These are phyloP conservation scores for Triglochin maritima DNA, from an alignment of 106 monocot species.

Conservation along the genomic window DNA sequence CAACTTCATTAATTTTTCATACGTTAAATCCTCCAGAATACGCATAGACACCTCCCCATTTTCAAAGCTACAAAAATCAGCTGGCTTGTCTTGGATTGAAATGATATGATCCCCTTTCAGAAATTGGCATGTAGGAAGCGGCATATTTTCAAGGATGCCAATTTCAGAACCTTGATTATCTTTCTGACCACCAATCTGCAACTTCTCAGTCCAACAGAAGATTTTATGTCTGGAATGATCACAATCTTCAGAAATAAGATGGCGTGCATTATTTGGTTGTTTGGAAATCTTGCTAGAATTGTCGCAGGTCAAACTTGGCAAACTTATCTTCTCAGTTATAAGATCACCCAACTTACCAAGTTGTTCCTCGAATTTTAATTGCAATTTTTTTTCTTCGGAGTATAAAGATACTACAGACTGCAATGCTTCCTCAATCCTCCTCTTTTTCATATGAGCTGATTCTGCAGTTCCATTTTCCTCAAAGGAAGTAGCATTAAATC, in stretches of 20 bases:
- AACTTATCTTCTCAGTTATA: neutral
- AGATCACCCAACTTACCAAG: neutral
- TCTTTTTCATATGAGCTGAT: conserved; percentile 19
- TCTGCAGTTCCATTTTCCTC: conserved; percentile 7
- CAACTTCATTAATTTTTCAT: conserved; percentile 40
- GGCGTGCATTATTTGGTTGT: neutral
- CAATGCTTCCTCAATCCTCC: conserved; percentile 17
- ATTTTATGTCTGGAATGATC: neutral
- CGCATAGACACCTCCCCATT: conserved; percentile 9
- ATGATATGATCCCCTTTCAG: neutral
- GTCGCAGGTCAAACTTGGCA: neutral
- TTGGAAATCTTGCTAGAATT: neutral
- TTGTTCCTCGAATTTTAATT: neutral
- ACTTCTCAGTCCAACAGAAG: neutral
- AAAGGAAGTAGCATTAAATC: neutral
- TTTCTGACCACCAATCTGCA: neutral
- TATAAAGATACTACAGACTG: conserved; percentile 10
- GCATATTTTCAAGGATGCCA: neutral
- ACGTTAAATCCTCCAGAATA: conserved; percentile 30
- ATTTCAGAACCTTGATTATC: neutral
- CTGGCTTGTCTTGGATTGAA: neutral
- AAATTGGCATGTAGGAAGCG: neutral
- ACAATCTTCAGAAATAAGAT: neutral
- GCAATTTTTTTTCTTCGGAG: conserved; percentile 2
- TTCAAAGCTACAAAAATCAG: neutral